A percentile compares a stretch with the other conserved stretches of the same genome.
Evolutionary conservation across 2,329 filamentous ascomycete species (phyloP).

Genomic region (Phyllosticta citriasiana): DNA sequence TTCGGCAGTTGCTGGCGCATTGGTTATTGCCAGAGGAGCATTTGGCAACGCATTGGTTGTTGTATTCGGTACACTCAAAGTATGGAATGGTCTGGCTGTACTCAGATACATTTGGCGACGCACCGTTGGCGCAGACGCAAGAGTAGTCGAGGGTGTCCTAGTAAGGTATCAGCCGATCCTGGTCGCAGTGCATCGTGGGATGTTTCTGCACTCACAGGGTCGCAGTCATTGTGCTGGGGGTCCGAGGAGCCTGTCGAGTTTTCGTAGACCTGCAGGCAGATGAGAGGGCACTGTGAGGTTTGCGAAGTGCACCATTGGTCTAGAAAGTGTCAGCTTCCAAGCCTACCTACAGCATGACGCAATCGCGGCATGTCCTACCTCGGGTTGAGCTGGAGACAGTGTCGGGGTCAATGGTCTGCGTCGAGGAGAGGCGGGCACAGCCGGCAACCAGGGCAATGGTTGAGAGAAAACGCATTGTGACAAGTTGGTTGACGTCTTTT

Average conservation of each 20-base stretch:
- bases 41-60: slow-evolving; percentile 52
- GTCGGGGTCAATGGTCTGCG: slow-evolving; percentile 53
- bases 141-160: slow-evolving; percentile 50
- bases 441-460: slow-evolving; percentile 43
- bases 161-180: not conserved
- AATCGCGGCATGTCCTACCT: slow-evolving; percentile 29
- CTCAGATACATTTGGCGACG: slow-evolving; percentile 61
- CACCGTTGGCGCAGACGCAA: slow-evolving; percentile 60
- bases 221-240: slow-evolving; percentile 52
- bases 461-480: slow-evolving; percentile 36
- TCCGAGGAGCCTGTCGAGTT: slow-evolving; percentile 24
- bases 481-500: not conserved
- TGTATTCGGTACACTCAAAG: slow-evolving; percentile 64
- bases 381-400: slow-evolving; percentile 45
- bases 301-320: slow-evolving; percentile 58
- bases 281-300: slow-evolving; percentile 55
- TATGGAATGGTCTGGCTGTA: slow-evolving; percentile 72
- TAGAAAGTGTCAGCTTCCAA: slow-evolving; percentile 23
- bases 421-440: slow-evolving; percentile 41
- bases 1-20: slow-evolving; percentile 53
- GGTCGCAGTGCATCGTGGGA: not conserved
- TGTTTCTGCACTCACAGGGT: slow-evolving; percentile 43
- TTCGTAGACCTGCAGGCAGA: slow-evolving; percentile 55
- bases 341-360: not conserved
- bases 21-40: slow-evolving; percentile 45